These are phyloP conservation scores for Ramaria rubella DNA, from an alignment of 768 basidiomycete genomes.

Conservation along the genomic window DNA sequence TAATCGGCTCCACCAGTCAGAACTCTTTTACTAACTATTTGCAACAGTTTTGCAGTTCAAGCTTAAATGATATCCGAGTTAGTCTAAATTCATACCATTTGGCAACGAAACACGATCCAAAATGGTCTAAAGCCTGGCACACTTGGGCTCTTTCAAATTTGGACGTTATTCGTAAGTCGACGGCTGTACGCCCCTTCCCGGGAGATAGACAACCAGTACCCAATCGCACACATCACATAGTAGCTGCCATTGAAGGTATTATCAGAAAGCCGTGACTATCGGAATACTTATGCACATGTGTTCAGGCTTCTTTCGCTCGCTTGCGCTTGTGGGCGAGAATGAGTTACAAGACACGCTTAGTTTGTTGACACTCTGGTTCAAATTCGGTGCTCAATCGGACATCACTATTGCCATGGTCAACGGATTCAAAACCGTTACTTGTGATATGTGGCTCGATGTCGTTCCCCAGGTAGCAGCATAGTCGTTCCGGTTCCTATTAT, in stretches of 20 bases:
- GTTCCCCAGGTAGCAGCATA: slow-evolving; percentile 36
- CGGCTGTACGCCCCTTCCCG: slow-evolving; percentile 32
- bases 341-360: slow-evolving; percentile 42
- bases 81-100: slow-evolving; percentile 18
- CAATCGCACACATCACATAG: slow-evolving; percentile 24
- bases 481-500: background rate
- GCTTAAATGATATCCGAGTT: slow-evolving; percentile 47
- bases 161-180: slow-evolving; percentile 38
- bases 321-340: slow-evolving; percentile 38
- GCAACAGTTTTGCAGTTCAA: slow-evolving; percentile 35
- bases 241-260: slow-evolving; percentile 19
- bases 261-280: background rate
- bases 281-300: background rate
- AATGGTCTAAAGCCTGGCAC: slow-evolving; percentile 50
- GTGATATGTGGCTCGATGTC: slow-evolving; percentile 48
- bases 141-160: slow-evolving; percentile 45
- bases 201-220: slow-evolving; percentile 8
- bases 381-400: slow-evolving; percentile 36
- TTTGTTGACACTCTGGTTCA: slow-evolving; percentile 45
- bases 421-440: slow-evolving; percentile 35
- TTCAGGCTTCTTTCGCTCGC: slow-evolving; percentile 37
- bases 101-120: slow-evolving; percentile 40
- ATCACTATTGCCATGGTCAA: slow-evolving; percentile 36
- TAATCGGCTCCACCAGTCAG: slow-evolving; percentile 9
- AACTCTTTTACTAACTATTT: background rate